Evolutionary conservation across 2,329 filamentous ascomycete genomes (phyloP), one percentile per base, ranked within the genome.

Genomic region (Microdochium paspali): DNA sequence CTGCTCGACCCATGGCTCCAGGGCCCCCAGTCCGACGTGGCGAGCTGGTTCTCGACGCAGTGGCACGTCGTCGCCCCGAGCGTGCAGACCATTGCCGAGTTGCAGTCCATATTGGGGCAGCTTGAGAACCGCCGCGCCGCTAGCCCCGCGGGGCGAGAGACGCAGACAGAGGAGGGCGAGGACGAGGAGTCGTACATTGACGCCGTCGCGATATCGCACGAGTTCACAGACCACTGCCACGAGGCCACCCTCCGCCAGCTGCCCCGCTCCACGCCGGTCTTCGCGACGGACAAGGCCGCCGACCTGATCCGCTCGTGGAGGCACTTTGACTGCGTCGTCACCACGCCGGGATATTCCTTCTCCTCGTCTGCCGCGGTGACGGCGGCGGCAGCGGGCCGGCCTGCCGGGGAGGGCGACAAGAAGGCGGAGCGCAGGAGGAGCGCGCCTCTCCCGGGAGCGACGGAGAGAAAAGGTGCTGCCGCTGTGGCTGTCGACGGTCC

Each of bases 191-290:
- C 64, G 12, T 67, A 69, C 42, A 73, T 85, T 25, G 81, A 85
- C 57, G 74, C 66, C 2, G 77, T 85, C 2, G 69, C 71, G 24
- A 68, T 85, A 26, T 78, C 72, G 15, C 81, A 85, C 57, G 81
- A 85, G 58, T 85, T 85, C 54, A 84, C 81, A 1, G 81, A 85
- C 56, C 82, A 84, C 57, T 84, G 80, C 60, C 80, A 85, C 56
- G 69, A 74, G 50, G 69, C 74, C 2, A 85, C 82, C 13, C 64
- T 85, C 24, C 59, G 73, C 40, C 72, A 82, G 54, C 61, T 85
- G 3, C 66, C 76, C 5, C 53, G 55, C 1, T 60, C 68, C 40
- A 75, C 80, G 3, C 79, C 80, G 0, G 68, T 85, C 1, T 75
- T 84, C 49, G 80, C 80, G 12, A 74, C 77, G 2, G 70, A 73